These are phyloP conservation scores for Berberis vulgaris DNA, from an alignment of 164 flowering plant species.

Conservation along the genomic window DNA sequence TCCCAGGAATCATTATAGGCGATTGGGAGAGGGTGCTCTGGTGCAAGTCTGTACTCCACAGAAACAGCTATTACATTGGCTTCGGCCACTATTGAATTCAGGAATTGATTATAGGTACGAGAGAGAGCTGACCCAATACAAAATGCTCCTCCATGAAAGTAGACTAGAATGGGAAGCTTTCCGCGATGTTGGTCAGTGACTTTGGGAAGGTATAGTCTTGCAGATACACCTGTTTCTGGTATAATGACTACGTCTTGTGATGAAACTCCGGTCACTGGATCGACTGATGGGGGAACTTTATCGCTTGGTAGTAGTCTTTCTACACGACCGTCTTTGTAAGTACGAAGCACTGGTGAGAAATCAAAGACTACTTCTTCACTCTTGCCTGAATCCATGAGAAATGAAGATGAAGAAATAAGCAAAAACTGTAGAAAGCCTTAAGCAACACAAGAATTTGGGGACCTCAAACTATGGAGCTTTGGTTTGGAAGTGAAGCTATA, in stretches of 20 bases:
- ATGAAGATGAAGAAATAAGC: neutral
- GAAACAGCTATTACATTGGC: constrained; percentile 26
- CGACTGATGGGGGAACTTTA: neutral
- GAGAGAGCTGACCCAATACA: constrained; percentile 13
- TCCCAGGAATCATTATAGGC: constrained; percentile 39
- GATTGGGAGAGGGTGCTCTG: constrained; percentile 32
- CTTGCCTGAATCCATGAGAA: neutral
- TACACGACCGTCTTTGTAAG: constrained; percentile 3
- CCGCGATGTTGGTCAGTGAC: neutral
- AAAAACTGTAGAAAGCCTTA: no score
- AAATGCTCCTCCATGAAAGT: constrained; percentile 31
- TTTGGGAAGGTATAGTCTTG: constrained; percentile 20
- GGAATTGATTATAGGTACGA: constrained; percentile 12
- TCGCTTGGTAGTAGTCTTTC: neutral
- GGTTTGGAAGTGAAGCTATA: no score
- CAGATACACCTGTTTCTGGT: constrained; percentile 13
- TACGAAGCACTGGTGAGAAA: constrained; percentile 1
- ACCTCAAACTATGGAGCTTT: no score
- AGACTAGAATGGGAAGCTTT: constrained; percentile 25
- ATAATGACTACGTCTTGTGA: constrained; percentile 19
- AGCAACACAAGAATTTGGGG: no score
- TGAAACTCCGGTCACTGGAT: constrained; percentile 13
- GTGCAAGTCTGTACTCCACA: constrained; percentile 23
- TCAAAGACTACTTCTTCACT: neutral
- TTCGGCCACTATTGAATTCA: constrained; percentile 11